Conservation (phyloP, 129 eudicot genomes). For the Heracleum sosnowskyi region DNA sequence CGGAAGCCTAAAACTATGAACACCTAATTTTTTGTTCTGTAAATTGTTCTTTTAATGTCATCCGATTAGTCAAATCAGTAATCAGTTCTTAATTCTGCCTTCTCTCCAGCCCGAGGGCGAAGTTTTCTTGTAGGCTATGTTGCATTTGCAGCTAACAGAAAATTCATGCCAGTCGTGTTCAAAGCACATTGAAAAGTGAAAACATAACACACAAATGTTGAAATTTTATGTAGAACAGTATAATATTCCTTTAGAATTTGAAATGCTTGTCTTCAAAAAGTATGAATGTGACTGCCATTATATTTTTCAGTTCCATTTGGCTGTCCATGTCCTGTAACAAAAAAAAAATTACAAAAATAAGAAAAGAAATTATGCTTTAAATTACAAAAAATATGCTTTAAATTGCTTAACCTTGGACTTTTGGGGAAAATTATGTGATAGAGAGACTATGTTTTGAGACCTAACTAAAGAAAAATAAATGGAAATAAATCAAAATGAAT, state of each 20-base stretch:
- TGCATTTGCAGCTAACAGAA: constrained; percentile 26
- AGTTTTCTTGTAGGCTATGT: constrained; percentile 23
- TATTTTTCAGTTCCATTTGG: not conserved
- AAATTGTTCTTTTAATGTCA: constrained; percentile 10
- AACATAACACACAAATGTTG: not conserved
- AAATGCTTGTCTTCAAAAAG: not conserved
- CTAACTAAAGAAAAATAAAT: too few species aligned
- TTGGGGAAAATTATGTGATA: not conserved
- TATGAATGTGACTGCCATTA: not conserved
- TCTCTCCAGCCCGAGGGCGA: constrained; percentile 67
- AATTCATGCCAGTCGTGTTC: constrained; percentile 5
- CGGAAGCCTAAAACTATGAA: constrained; percentile 3
- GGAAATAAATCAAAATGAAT: not conserved
- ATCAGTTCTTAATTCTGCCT: constrained; percentile 5
- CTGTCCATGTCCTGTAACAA: not conserved
- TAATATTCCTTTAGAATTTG: not conserved
- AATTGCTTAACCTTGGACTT: not conserved
- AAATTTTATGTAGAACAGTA: not conserved
- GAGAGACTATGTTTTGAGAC: not conserved
- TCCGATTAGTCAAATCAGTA: constrained; percentile 7
- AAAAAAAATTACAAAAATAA: not conserved
- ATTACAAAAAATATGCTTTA: not conserved
- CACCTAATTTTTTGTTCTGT: constrained; percentile 2
- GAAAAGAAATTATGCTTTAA: not conserved
- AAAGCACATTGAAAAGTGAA: not conserved